These are phyloP conservation scores for Iris macrosiphon DNA, from an alignment of 106 monocot species.

Conservation along the genomic window DNA sequence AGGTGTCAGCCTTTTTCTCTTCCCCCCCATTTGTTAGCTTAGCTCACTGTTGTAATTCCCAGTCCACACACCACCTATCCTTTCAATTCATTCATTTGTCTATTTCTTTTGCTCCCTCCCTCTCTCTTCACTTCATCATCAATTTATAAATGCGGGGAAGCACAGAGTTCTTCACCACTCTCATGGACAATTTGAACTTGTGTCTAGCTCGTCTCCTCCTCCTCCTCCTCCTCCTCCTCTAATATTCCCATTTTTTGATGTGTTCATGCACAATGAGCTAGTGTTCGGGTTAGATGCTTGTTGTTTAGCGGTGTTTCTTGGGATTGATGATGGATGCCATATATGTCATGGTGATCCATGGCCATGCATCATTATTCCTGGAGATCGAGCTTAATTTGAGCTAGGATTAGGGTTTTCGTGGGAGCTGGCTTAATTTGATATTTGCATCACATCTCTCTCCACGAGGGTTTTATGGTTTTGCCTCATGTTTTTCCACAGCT, in stretches of 20 bases:
- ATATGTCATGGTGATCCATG: not conserved
- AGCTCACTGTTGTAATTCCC: no score
- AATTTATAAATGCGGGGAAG: no score
- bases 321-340: not conserved
- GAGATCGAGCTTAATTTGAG: not conserved
- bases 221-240: not conserved
- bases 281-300: no score
- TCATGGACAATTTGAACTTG: no score
- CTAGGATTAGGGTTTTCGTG: not conserved
- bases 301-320: no score
- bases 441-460: not conserved
- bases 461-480: slow-evolving; percentile 13
- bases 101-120: not conserved
- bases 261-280: no score
- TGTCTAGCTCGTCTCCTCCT: not conserved
- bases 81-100: not conserved
- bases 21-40: no score
- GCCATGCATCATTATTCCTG: not conserved
- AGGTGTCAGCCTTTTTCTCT: not conserved
- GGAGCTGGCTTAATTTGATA: not conserved
- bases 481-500: slow-evolving; percentile 27
- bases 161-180: no score
- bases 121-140: not conserved
- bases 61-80: not conserved
- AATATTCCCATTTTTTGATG: no score